Conservation (phyloP, 2,329 filamentous ascomycete species). For the Penicillium rolfsii region DNA sequence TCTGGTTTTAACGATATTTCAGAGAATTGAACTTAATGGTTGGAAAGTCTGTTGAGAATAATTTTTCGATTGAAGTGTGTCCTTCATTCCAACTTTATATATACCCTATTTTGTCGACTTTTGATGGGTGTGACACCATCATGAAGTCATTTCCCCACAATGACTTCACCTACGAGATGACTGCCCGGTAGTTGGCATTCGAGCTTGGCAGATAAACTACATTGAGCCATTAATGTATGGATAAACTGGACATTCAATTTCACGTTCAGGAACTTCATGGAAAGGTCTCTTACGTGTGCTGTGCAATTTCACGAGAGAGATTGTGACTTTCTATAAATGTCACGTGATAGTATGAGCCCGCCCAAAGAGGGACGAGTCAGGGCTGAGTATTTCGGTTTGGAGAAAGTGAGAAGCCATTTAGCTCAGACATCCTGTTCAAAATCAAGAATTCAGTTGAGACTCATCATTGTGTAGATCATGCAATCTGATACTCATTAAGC, state of each 20-base stretch:
- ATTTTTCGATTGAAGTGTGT: not conserved
- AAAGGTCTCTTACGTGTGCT: not conserved
- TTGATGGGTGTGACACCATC: slow-evolving; percentile 33
- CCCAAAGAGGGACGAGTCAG: not conserved
- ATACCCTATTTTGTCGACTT: not conserved
- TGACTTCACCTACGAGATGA: slow-evolving; percentile 33
- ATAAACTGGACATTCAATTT: not conserved
- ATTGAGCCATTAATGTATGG: not conserved
- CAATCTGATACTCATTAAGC: too few relatives aligned
- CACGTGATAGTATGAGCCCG: not conserved
- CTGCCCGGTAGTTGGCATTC: slow-evolving; percentile 1
- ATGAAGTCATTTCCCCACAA: slow-evolving; percentile 36
- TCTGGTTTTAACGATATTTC: not conserved
- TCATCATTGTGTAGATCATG: too few relatives aligned
- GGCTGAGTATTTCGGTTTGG: not conserved
- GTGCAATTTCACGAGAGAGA: not conserved
- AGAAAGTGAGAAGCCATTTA: not conserved
- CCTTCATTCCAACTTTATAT: not conserved
- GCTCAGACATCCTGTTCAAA: not conserved
- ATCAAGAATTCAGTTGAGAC: too few relatives aligned
- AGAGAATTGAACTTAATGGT: not conserved
- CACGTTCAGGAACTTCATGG: not conserved
- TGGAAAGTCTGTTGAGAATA: not conserved
- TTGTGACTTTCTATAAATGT: not conserved
- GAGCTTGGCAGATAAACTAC: not conserved